A percentile compares a stretch with the other conserved stretches of the same genome.
Conservation (phyloP, 176 grass and related monocot species). For the Saccharum spontaneum region DNA sequence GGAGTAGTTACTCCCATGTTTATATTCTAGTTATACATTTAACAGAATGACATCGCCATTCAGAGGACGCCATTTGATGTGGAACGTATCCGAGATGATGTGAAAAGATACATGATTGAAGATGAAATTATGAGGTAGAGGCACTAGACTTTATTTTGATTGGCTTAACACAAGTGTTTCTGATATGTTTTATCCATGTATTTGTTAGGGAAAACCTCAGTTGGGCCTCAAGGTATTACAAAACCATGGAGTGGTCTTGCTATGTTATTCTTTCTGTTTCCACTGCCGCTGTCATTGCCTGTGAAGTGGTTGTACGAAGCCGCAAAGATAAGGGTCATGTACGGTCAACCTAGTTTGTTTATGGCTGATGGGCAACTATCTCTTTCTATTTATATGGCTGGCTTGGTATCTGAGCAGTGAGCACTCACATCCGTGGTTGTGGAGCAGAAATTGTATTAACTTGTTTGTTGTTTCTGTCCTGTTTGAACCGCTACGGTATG, state of each 20-base stretch:
- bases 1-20: too few species aligned
- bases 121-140: neutral
- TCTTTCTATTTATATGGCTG: too few species aligned
- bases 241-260: neutral
- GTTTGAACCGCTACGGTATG: neutral
- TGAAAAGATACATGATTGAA: neutral
- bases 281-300: neutral
- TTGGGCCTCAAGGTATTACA: neutral
- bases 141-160: neutral
- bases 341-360: too few species aligned
- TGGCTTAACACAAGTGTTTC: neutral
- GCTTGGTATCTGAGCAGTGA: too few species aligned
- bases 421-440: neutral
- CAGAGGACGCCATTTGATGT: neutral
- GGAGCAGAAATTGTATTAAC: neutral
- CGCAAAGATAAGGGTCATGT: neutral
- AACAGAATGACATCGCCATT: neutral
- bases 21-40: too few species aligned
- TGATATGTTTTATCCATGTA: neutral
- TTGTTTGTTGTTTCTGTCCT: neutral
- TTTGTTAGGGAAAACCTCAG: neutral
- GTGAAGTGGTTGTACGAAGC: neutral
- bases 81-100: neutral
- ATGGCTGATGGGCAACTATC: too few species aligned
- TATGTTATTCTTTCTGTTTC: neutral